phyloP scores from a whole-genome alignment of 2,329 filamentous ascomycete genomes.

The Hypoxylon sp. region DNA sequence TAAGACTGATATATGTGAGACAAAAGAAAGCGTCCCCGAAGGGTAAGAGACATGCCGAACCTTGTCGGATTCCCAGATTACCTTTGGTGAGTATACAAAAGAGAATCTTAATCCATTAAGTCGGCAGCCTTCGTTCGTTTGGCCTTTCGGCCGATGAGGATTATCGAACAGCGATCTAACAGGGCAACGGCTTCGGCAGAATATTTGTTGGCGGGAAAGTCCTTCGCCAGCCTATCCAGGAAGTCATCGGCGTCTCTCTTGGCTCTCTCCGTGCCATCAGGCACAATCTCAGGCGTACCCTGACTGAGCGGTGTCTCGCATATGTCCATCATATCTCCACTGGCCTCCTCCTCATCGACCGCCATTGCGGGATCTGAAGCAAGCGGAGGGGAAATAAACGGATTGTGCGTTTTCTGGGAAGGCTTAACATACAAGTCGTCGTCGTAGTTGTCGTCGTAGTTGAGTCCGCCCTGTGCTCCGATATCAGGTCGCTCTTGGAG shows the following conservation, averaged over 20 bases:
- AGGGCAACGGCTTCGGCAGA: constrained; percentile 38
- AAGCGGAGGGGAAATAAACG: not conserved
- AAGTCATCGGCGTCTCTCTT: constrained; percentile 34
- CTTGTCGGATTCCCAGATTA: not conserved
- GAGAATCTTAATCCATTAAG: constrained; percentile 29
- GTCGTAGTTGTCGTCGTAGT: too few species aligned
- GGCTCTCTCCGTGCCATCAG: constrained; percentile 8
- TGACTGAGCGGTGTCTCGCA: not conserved
- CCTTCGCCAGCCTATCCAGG: constrained; percentile 32
- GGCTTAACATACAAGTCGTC: constrained; percentile 33
- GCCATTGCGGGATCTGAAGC: too few species aligned
- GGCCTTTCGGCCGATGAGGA: constrained; percentile 37
- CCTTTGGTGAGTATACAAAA: too few species aligned
- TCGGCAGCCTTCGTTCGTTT: constrained; percentile 40
- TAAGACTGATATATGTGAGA: not conserved
- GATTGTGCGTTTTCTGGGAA: not conserved
- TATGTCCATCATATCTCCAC: constrained; percentile 11
- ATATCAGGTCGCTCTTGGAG: not conserved
- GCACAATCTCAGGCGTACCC: not conserved
- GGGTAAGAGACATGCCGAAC: not conserved
- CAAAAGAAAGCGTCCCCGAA: not conserved
- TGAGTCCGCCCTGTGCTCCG: constrained; percentile 40
- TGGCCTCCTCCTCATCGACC: not conserved
- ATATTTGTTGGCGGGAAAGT: constrained; percentile 24
- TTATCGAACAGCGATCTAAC: constrained; percentile 37